Base-by-base conservation (phyloP, 495 filamentous ascomycete genomes). In the Achaetomiella virescens region DNA sequence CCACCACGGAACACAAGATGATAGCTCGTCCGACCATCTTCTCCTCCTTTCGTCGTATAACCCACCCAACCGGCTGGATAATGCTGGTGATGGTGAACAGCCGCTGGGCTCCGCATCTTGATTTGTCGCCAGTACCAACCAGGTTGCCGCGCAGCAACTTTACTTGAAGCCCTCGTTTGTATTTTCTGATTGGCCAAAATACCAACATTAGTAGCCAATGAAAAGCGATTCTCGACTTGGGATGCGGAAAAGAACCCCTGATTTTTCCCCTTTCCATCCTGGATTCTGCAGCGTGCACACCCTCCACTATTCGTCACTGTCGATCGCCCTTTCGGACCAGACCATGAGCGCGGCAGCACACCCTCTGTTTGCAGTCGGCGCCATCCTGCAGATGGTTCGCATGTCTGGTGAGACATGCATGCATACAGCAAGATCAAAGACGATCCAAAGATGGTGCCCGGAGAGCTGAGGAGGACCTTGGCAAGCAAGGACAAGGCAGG, bases 121-220 rank as follows among this genome's bases (percentile, higher is more conserved):
- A 69, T 69, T 69, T 52, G 64, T 55, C 51, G 22, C 27, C 52
- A 11, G 46, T n/a, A n/a, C n/a, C n/a, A 25, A 27, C 14, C 25
- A 4, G 25, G 27, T 55, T 21, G 52, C 22, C 60, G 47, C 57
- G 49, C 57, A 49, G 25, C 48, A 8, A 24, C 29, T 44, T 22
- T 27, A 18, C 36, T 24, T 18, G 9, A 22, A 22, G 18, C n/a
- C n/a, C 6, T 12, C 37, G 15, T 45, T n/a, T 55, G 47, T 35
- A 58, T 63, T 63, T 55, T 62, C 45, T 65, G 48, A 69, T 69
- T 69, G 57, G 66, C 24, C 53, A 14, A 56, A 45, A 47, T 55
- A 33, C 40, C 35, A 48, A 9, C 18, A 61, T 69, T 63, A 65
- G 14, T 25, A 24, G 14, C 66, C 57, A 69, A 66, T 61, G 43